Percentiles rank a stretch among this genome's conserved stretches.
Conservation (phyloP, 768 basidiomycete species). For the Boletus pseudopeckii region DNA sequence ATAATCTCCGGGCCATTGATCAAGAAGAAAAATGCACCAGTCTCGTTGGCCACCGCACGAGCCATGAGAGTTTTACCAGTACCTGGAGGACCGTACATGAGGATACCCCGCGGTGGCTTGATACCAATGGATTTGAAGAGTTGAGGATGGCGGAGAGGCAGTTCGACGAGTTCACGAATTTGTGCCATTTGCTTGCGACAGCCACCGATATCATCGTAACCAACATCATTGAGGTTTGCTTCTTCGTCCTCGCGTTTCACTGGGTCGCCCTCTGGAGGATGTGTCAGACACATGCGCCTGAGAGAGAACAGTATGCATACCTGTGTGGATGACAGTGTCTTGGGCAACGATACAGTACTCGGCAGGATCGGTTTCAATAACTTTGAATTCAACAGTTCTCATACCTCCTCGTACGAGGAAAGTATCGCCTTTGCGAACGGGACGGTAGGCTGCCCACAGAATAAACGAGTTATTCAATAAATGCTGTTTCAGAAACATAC, state of each 20-base stretch:
- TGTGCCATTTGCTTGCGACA: slow-evolving; percentile 99
- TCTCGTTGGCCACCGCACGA: slow-evolving; percentile 98
- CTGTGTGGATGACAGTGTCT: slow-evolving; percentile 96
- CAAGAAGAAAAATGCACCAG: slow-evolving; percentile 99
- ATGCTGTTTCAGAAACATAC: slow-evolving; percentile 34
- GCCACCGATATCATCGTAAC: slow-evolving; percentile 99
- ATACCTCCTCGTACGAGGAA: slow-evolving; percentile 99
- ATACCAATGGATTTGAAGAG: slow-evolving; percentile 99
- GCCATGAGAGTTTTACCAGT: slow-evolving; percentile 99
- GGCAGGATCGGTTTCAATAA: slow-evolving; percentile 95
- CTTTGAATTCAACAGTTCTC: slow-evolving; percentile 99
- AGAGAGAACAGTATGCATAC: slow-evolving; percentile 29
- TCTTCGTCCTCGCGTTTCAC: slow-evolving; percentile 99
- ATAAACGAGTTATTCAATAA: not conserved
- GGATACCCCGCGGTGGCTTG: slow-evolving; percentile 98
- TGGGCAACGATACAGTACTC: slow-evolving; percentile 99
- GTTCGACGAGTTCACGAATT: slow-evolving; percentile 97
- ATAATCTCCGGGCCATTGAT: slow-evolving; percentile 99
- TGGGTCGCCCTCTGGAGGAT: slow-evolving; percentile 83
- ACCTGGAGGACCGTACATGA: slow-evolving; percentile 98
- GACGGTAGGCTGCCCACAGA: slow-evolving; percentile 71
- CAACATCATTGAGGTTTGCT: slow-evolving; percentile 92
- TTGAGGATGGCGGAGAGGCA: slow-evolving; percentile 97
- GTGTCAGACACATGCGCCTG: slow-evolving; percentile 1
- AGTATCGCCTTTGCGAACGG: slow-evolving; percentile 95